phyloP scores from a whole-genome alignment of 176 grass and related monocot genomes.

The Aechmea fasciata region DNA sequence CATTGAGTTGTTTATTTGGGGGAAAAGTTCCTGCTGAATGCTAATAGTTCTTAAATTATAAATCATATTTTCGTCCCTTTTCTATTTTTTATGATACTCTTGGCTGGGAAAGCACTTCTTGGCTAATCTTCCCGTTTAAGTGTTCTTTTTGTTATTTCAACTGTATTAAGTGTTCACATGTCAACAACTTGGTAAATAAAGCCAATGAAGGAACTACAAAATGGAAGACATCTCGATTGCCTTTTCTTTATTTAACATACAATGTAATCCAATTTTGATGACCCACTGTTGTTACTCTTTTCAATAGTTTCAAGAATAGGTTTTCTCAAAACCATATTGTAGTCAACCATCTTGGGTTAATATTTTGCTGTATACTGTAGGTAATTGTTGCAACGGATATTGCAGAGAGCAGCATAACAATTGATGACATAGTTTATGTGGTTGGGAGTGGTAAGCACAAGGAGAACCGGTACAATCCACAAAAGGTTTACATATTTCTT shows the following conservation, averaged over 20 bases:
- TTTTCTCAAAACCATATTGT: background rate
- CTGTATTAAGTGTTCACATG: background rate
- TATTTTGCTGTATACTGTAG: conserved; percentile 37
- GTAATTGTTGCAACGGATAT: conserved; percentile 97
- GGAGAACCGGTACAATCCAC: conserved; percentile 90
- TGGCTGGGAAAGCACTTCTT: background rate
- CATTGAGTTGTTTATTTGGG: background rate
- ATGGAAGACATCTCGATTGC: too few relatives aligned
- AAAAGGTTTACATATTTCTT: conserved; percentile 41
- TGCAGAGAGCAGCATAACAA: conserved; percentile 97
- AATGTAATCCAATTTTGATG: too few relatives aligned
- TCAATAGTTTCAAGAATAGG: background rate
- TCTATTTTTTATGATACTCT: background rate
- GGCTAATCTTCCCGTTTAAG: too few relatives aligned
- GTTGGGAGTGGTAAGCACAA: conserved; percentile 94
- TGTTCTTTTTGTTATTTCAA: background rate
- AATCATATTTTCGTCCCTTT: background rate
- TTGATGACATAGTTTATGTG: conserved; percentile 97
- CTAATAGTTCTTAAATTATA: too few relatives aligned
- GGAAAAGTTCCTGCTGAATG: background rate
- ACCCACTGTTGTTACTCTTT: too few relatives aligned
- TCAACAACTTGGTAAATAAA: background rate
- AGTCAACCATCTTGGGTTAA: background rate
- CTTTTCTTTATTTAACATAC: too few relatives aligned
- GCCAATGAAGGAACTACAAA: background rate